Evolutionary conservation across 73 alveolate genomes (phyloP).

Genomic region (Vitrella brassicaformis): DNA sequence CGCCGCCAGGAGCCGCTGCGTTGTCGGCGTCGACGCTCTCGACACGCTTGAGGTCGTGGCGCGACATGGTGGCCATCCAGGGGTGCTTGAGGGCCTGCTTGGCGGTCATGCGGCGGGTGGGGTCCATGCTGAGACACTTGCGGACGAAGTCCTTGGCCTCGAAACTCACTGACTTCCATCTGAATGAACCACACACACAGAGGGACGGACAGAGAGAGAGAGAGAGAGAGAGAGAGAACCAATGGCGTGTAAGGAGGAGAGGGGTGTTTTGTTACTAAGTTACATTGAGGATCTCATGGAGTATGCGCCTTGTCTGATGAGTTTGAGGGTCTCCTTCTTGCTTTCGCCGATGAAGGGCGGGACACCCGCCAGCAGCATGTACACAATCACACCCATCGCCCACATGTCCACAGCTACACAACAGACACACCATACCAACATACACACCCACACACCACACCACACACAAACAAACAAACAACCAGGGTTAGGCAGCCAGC

Average conservation of each 20-base stretch:
- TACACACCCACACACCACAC: no score
- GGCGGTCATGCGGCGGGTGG: background rate
- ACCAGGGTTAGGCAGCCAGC: no score
- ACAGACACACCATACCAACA: background rate
- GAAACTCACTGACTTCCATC: background rate
- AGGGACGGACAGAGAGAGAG: background rate
- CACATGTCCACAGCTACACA: slow-evolving; percentile 18
- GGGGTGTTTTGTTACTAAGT: no score
- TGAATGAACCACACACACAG: background rate
- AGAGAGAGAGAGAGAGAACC: background rate
- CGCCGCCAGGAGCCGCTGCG: no score
- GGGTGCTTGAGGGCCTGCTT: background rate
- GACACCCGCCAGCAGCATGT: slow-evolving; percentile 12
- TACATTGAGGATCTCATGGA: background rate
- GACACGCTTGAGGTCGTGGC: no score
- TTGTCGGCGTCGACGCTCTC: no score
- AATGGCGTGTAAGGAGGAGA: background rate
- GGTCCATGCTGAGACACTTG: background rate
- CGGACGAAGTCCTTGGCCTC: background rate
- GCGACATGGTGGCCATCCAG: no score
- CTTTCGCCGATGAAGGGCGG: background rate
- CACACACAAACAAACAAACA: no score
- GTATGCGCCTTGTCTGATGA: background rate
- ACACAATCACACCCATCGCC: slow-evolving; percentile 33
- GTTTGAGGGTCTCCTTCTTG: background rate